phyloP scores from a whole-genome alignment of 2,329 filamentous ascomycete genomes.

The Anthostomella pinea region DNA sequence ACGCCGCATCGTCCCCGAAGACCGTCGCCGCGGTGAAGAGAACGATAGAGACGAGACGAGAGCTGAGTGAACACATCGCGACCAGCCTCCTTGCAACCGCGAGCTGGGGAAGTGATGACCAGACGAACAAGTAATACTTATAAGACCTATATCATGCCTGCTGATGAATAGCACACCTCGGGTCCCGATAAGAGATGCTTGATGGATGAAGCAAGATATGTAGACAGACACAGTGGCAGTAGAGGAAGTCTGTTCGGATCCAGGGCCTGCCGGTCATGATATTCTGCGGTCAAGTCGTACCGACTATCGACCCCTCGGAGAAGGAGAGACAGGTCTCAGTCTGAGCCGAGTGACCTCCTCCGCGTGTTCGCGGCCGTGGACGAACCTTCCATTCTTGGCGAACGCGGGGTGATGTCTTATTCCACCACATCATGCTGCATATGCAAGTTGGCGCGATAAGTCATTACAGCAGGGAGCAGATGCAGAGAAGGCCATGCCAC shows the following conservation, averaged over 20 bases:
- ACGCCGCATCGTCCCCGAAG: slow-evolving; percentile 17
- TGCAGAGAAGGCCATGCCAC: slow-evolving; percentile 8
- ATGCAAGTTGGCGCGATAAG: slow-evolving; percentile 6
- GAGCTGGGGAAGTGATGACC: slow-evolving; percentile 3
- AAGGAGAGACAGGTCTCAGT: slow-evolving; percentile 21
- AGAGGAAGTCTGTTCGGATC: slow-evolving; percentile 6
- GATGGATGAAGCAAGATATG: not conserved
- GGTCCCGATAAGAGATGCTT: slow-evolving; percentile 3
- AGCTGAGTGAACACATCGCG: slow-evolving; percentile 20
- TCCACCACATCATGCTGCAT: slow-evolving; percentile 18
- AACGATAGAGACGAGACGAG: slow-evolving; percentile 12
- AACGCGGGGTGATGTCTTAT: slow-evolving; percentile 13
- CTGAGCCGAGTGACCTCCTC: slow-evolving; percentile 16
- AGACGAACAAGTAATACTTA: slow-evolving; percentile 11
- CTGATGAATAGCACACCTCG: slow-evolving; percentile 10
- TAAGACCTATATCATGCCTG: slow-evolving; percentile 6
- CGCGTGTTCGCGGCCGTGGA: slow-evolving; percentile 13
- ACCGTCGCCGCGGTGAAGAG: slow-evolving; percentile 15
- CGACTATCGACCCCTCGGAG: slow-evolving; percentile 13
- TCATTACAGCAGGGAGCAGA: slow-evolving; percentile 1
- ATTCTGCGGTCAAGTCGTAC: slow-evolving; percentile 12
- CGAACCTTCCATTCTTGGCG: slow-evolving; percentile 30
- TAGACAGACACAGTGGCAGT: slow-evolving; percentile 6
- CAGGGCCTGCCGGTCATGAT: slow-evolving; percentile 17
- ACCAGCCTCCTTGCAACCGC: slow-evolving; percentile 8